Evolutionary conservation across 228 moss, liverwort and hornwort genomes (phyloP), one percentile per base, ranked within the genome.

Genomic region (Sphagnum fallax): DNA sequence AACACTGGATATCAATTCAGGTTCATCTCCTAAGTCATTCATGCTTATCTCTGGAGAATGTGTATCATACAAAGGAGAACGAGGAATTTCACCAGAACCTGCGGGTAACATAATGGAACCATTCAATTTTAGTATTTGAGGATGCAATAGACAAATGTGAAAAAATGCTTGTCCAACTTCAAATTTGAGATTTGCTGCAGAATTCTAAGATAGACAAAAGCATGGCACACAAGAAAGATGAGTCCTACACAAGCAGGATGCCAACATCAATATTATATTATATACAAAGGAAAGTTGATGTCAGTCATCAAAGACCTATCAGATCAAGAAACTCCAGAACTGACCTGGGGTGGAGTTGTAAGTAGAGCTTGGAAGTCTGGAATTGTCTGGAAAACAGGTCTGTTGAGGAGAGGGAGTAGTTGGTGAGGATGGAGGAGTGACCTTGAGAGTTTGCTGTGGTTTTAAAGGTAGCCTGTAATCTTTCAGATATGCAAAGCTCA

Each of bases 401-500:
- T 81, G 76, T 67, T 78, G 71, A 6, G 76, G 78, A 69, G 76
- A 51, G 50, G 70, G 71, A 6, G 67, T 70, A 52, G 71, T 70
- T 57, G 79, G 72, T 51, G 85, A 81, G 70, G 76, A 74, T 60
- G 69, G 50, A 57, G 74, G 70, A 76, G 65, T 64, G 50, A 60
- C 60, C 72, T 68, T 79, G n/a, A 76, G 59, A 62, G 52, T 52
- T n/a, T 71, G 55, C 8, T 71, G 79, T 50, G 76, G 48, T 75
- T 76, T 85, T 58, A 72, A 70, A 49, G 71, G 69, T 67, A 68
- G 65, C 65, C 67, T 71, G 48, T 90, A 87, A 71, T 90, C 92
- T 76, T 84, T 92, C 16, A 87, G 83, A 69, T 87, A 92, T 2
- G 78, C 80, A 67, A 95, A 95, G 74, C 70, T 84, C 67, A 95